A percentile compares a stretch with the other conserved stretches of the same genome.
Evolutionary conservation across 1,284 basidiomycete species (phyloP).

Genomic region (Cystobasidiaceae sp.): DNA sequence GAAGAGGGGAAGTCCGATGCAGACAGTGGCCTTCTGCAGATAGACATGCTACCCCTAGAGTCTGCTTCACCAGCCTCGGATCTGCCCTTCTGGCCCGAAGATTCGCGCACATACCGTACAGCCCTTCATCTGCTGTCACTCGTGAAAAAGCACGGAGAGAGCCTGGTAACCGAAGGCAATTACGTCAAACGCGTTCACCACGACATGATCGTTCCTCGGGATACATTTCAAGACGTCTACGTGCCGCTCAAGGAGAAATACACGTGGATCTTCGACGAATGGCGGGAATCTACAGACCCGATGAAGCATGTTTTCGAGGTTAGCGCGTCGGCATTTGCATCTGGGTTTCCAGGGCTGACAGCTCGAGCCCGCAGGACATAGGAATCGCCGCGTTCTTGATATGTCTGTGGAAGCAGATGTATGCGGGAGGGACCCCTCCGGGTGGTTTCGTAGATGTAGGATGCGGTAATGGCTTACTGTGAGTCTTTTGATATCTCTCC

Average conservation of each 20-base stretch:
- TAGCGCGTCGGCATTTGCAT: constrained; percentile 32
- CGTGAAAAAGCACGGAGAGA: constrained; percentile 76
- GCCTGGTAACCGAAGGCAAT: constrained; percentile 61
- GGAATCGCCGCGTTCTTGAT: constrained; percentile 89
- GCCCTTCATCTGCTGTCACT: constrained; percentile 73
- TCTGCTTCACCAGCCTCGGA: neutral
- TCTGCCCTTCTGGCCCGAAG: constrained; percentile 10
- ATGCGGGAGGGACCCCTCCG: constrained; percentile 62
- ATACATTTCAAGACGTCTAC: constrained; percentile 84
- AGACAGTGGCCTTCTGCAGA: constrained; percentile 51
- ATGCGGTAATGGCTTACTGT: constrained; percentile 51
- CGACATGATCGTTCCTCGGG: constrained; percentile 70
- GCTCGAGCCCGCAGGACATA: constrained; percentile 63
- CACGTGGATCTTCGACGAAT: constrained; percentile 50
- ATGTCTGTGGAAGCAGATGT: constrained; percentile 77
- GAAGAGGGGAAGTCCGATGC: constrained; percentile 43
- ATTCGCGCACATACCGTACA: constrained; percentile 8
- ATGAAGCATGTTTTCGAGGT: constrained; percentile 82
- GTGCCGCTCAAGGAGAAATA: constrained; percentile 73
- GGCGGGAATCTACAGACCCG: constrained; percentile 75
- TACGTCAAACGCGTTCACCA: constrained; percentile 84
- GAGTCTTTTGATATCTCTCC: too few relatives aligned
- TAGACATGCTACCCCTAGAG: constrained; percentile 7
- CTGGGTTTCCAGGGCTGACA: too few relatives aligned
- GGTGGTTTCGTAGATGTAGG: constrained; percentile 87